Evolutionary conservation across 2,329 filamentous ascomycete genomes (phyloP).

Genomic region (Fusarium lyarnte): DNA sequence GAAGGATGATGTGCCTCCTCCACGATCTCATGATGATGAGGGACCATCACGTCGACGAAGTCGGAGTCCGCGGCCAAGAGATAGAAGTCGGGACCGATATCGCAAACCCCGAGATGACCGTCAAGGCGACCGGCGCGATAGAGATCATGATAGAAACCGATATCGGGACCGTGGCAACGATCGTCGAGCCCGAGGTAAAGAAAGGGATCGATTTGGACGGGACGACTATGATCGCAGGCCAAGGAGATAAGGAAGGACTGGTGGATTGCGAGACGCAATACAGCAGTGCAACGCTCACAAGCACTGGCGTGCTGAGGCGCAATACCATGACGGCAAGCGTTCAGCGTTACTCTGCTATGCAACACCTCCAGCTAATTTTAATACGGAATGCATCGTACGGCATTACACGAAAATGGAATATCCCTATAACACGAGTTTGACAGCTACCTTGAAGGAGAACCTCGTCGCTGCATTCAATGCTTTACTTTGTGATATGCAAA

Average conservation of each 20-base stretch:
- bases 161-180: conserved; percentile 46
- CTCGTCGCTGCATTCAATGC: neutral
- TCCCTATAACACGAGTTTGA: conserved; percentile 30
- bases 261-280: conserved; percentile 23
- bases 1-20: conserved; percentile 22
- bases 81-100: conserved; percentile 42
- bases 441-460: conserved; percentile 13
- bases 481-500: conserved; percentile 18
- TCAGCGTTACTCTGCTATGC: conserved; percentile 15
- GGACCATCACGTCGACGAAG: conserved; percentile 12
- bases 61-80: conserved; percentile 31
- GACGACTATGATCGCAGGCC: conserved; percentile 34
- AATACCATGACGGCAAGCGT: conserved; percentile 24
- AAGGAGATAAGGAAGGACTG: conserved; percentile 34
- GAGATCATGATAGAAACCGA: conserved; percentile 40
- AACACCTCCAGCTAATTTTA: conserved; percentile 28
- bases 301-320: conserved; percentile 13
- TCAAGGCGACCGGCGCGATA: conserved; percentile 42
- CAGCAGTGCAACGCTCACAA: conserved; percentile 22
- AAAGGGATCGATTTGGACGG: conserved; percentile 35
- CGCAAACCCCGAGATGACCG: conserved; percentile 40
- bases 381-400: conserved; percentile 23
- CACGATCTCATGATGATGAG: conserved; percentile 12
- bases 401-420: conserved; percentile 31
- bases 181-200: conserved; percentile 35